These are phyloP conservation scores for Lactifluus subvellereus DNA, from an alignment of 768 basidiomycete species.

Conservation along the genomic window DNA sequence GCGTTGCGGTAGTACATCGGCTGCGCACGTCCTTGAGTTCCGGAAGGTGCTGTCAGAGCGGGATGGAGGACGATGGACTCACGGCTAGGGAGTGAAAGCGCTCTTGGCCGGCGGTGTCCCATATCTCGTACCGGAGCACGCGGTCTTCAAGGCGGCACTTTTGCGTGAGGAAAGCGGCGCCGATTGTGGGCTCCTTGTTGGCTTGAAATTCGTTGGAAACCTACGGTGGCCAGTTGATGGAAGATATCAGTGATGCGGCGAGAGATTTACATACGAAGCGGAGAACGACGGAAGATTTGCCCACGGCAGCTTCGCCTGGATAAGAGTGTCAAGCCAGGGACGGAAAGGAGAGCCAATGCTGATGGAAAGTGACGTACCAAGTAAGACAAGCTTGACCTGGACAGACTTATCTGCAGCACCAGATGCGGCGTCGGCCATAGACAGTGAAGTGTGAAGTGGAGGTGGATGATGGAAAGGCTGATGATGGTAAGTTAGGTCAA, in stretches of 20 bases:
- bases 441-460: not conserved
- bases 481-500: not conserved
- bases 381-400: constrained; percentile 94
- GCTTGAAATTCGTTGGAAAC: constrained; percentile 97
- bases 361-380: constrained; percentile 52
- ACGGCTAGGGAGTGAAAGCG: constrained; percentile 96
- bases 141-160: constrained; percentile 94
- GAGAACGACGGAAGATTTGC: constrained; percentile 97
- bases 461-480: not conserved
- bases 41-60: not conserved
- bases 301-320: constrained; percentile 94
- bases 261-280: constrained; percentile 66
- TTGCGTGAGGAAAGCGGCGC: constrained; percentile 92
- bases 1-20: constrained; percentile 99
- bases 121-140: constrained; percentile 90
- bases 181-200: constrained; percentile 98
- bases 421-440: constrained; percentile 71
- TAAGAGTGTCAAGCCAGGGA: not conserved
- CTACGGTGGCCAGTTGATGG: constrained; percentile 33
- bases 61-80: constrained; percentile 28
- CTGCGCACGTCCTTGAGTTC: constrained; percentile 34
- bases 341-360: not conserved
- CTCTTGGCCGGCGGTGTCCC: constrained; percentile 95
- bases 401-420: constrained; percentile 79
- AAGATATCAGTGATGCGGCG: constrained; percentile 16